These are phyloP conservation scores for Hyphopichia pseudoburtonii DNA, from an alignment of 1,139 yeast species.

Conservation along the genomic window DNA sequence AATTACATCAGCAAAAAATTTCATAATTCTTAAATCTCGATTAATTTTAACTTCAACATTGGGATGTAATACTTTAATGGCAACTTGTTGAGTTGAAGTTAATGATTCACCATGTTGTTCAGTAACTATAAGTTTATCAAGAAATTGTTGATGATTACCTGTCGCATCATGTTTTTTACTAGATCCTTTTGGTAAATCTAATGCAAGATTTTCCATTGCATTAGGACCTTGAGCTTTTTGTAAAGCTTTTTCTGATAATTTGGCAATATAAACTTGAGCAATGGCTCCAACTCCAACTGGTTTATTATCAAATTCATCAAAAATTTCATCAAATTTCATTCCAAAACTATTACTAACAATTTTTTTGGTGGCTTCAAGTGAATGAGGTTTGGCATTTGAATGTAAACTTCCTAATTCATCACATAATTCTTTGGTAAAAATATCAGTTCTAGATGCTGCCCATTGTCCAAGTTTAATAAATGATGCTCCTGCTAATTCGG, in stretches of 20 bases:
- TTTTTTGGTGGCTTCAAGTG: slow-evolving; percentile 57
- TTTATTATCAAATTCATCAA: slow-evolving; percentile 69
- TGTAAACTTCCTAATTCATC: slow-evolving; percentile 75
- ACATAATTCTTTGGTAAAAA: slow-evolving; percentile 80
- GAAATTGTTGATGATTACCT: slow-evolving; percentile 19
- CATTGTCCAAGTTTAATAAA: slow-evolving; percentile 96
- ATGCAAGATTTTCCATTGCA: slow-evolving; percentile 7
- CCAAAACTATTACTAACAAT: slow-evolving; percentile 64
- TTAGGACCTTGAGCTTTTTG: slow-evolving; percentile 8
- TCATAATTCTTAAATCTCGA: slow-evolving; percentile 84
- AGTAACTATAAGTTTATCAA: slow-evolving; percentile 38
- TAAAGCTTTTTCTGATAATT: slow-evolving; percentile 49
- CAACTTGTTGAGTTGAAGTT: slow-evolving; percentile 61
- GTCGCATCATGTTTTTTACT: slow-evolving; percentile 3
- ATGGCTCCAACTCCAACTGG: slow-evolving; percentile 97
- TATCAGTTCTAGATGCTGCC: slow-evolving; percentile 99
- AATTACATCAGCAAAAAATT: slow-evolving; percentile 67
- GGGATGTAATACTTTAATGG: slow-evolving; percentile 92
- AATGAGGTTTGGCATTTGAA: slow-evolving; percentile 79
- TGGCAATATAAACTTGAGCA: slow-evolving; percentile 90
- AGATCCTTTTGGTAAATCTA: not conserved
- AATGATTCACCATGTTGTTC: slow-evolving; percentile 32
- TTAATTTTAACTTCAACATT: slow-evolving; percentile 67
- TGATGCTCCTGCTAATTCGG: slow-evolving; percentile 90
- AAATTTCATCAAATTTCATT: slow-evolving; percentile 69